Evolutionary conservation across 2,329 filamentous ascomycete species (phyloP).

Genomic region (Aspergillus costaricaensis): DNA sequence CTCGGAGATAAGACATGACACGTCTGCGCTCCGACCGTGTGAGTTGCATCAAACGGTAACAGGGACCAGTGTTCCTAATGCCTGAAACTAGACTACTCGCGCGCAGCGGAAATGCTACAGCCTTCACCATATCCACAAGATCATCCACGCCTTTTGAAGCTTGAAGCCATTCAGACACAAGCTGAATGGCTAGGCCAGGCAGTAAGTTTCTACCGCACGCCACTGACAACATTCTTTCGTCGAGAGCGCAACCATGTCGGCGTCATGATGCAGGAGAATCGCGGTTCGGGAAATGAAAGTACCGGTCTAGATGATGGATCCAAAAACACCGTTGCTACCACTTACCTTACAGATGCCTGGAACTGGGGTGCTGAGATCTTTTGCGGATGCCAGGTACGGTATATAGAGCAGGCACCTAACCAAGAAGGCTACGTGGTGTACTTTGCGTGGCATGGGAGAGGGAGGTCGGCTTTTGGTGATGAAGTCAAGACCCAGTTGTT

Average conservation of each 20-base stretch:
- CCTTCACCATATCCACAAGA: slow-evolving; percentile 16
- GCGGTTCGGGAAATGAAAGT: neutral
- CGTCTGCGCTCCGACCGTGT: slow-evolving; percentile 32
- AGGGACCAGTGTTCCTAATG: neutral
- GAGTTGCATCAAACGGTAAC: neutral
- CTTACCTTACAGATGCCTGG: slow-evolving; percentile 69
- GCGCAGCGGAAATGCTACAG: slow-evolving; percentile 21
- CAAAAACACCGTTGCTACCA: slow-evolving; percentile 60
- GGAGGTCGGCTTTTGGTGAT: slow-evolving; percentile 56
- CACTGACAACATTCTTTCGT: slow-evolving; percentile 65
- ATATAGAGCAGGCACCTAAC: slow-evolving; percentile 57
- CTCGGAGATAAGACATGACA: slow-evolving; percentile 18
- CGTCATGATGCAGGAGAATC: slow-evolving; percentile 55
- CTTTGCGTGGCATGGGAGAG: slow-evolving; percentile 65
- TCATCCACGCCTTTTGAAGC: slow-evolving; percentile 8
- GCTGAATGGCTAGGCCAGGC: slow-evolving; percentile 40
- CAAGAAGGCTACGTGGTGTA: slow-evolving; percentile 62
- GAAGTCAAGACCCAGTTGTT: slow-evolving; percentile 61
- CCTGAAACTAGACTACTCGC: slow-evolving; percentile 18
- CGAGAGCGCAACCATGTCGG: slow-evolving; percentile 64
- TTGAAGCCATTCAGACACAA: slow-evolving; percentile 9
- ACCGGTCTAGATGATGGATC: slow-evolving; percentile 68
- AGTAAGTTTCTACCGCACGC: slow-evolving; percentile 58
- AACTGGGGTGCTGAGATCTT: slow-evolving; percentile 73
- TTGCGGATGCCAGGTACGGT: slow-evolving; percentile 66